Evolutionary conservation across 805 yeast species (phyloP).

Genomic region (Starmera caribaea): DNA sequence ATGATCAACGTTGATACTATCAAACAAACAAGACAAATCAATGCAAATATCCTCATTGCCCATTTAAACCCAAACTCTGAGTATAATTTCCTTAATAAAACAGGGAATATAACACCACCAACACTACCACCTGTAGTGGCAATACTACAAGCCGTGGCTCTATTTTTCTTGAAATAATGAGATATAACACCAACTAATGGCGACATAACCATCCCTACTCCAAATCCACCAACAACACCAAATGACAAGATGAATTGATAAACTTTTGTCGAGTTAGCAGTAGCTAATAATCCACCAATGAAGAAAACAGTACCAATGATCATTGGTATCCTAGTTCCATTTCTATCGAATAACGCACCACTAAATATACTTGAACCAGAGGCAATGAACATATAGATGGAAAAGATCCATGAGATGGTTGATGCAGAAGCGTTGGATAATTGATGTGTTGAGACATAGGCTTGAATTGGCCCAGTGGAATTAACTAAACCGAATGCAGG

Average conservation of each 20-base stretch:
- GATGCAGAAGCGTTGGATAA: slow-evolving; percentile 34
- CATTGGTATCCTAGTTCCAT: slow-evolving; percentile 39
- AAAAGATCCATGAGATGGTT: slow-evolving; percentile 52
- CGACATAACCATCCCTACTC: slow-evolving; percentile 46
- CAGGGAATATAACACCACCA: slow-evolving; percentile 44
- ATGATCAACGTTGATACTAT: slow-evolving; percentile 23
- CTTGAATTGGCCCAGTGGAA: slow-evolving; percentile 52
- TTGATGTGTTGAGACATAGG: slow-evolving; percentile 44
- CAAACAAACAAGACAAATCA: slow-evolving; percentile 30
- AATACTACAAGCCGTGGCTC: slow-evolving; percentile 43
- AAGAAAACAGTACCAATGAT: slow-evolving; percentile 31
- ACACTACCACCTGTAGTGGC: slow-evolving; percentile 41
- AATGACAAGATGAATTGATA: slow-evolving; percentile 53
- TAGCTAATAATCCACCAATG: slow-evolving; percentile 41
- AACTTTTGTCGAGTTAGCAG: slow-evolving; percentile 38
- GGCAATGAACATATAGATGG: slow-evolving; percentile 40
- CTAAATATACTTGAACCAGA: slow-evolving; percentile 38
- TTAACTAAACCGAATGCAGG: slow-evolving; percentile 49
- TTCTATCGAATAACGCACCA: slow-evolving; percentile 50
- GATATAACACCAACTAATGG: slow-evolving; percentile 50
- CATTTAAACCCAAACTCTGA: slow-evolving; percentile 40
- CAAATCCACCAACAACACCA: slow-evolving; percentile 42
- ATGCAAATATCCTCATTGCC: slow-evolving; percentile 44
- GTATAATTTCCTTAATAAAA: slow-evolving; percentile 37
- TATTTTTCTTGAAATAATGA: slow-evolving; percentile 49